Percentiles rank a stretch among this genome's conserved stretches.
Conservation (phyloP, 495 filamentous ascomycete genomes). For the Astrothelium subdiscretum region DNA sequence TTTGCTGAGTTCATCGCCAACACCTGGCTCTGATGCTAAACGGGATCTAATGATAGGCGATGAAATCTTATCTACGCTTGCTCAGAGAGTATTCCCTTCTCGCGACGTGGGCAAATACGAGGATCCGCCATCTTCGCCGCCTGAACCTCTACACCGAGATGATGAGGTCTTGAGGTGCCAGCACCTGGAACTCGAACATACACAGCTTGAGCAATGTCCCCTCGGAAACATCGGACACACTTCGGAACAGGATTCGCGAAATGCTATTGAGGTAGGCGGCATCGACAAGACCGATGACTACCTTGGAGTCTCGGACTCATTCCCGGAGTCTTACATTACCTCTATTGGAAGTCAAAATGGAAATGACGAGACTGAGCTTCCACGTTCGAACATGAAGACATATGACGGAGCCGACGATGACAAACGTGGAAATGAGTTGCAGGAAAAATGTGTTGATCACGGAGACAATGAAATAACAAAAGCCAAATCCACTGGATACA, state of each 20-base stretch:
- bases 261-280: neutral
- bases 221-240: neutral
- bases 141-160: neutral
- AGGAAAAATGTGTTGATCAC: too few species aligned
- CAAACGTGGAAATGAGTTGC: too few species aligned
- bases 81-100: neutral
- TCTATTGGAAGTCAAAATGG: neutral
- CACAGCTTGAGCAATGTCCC: neutral
- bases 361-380: neutral
- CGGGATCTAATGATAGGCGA: neutral
- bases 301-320: neutral
- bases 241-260: neutral
- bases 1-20: constrained; percentile 73
- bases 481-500: neutral
- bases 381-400: neutral
- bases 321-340: neutral
- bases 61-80: neutral
- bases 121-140: neutral
- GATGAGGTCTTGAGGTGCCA: neutral
- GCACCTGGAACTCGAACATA: neutral
- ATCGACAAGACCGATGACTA: neutral
- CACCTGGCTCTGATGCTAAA: constrained; percentile 35
- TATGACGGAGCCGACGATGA: too few species aligned
- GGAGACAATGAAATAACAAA: neutral
- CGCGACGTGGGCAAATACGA: neutral